phyloP scores from a whole-genome alignment of 192 early-diverging fungal genomes.

The Coemansia furcata region DNA sequence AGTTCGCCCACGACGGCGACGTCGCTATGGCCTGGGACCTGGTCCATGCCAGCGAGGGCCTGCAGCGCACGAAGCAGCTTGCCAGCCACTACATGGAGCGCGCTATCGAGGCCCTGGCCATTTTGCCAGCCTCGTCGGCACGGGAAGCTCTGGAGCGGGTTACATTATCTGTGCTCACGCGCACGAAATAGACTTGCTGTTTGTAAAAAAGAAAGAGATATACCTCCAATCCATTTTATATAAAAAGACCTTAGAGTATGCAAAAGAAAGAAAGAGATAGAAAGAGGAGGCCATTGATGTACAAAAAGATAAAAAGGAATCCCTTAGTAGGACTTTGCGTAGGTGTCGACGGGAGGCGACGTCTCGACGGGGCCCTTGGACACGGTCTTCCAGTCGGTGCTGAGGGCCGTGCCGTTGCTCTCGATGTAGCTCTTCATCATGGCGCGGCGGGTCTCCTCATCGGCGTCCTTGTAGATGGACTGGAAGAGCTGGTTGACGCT shows the following conservation, averaged over 20 bases:
- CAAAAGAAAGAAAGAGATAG: not conserved
- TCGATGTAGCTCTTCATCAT: constrained; percentile 99
- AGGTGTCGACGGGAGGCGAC: constrained; percentile 89
- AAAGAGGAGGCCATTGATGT: not conserved
- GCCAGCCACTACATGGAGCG: constrained; percentile 72
- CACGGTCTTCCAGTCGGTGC: constrained; percentile 96
- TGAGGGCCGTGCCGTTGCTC: constrained; percentile 89
- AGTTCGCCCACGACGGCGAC: constrained; percentile 78
- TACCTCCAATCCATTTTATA: not conserved
- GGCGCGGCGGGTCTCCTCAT: constrained; percentile 80
- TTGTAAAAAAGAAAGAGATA: not conserved
- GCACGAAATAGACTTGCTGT: constrained; percentile 64
- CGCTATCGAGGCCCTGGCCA: constrained; percentile 66
- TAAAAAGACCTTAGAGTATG: not conserved
- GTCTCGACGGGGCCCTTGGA: constrained; percentile 79
- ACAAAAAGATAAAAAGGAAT: not conserved
- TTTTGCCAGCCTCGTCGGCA: constrained; percentile 73
- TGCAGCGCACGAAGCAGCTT: constrained; percentile 72
- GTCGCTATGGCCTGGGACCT: constrained; percentile 70
- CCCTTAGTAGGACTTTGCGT: constrained; percentile 68
- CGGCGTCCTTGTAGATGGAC: constrained; percentile 87
- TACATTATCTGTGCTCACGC: constrained; percentile 75
- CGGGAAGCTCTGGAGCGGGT: constrained; percentile 74
- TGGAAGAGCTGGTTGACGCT: constrained; percentile 92
- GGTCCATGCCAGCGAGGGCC: constrained; percentile 76